These are phyloP conservation scores for Malus sylvestris DNA, from an alignment of 306 rosid genomes.

Conservation along the genomic window DNA sequence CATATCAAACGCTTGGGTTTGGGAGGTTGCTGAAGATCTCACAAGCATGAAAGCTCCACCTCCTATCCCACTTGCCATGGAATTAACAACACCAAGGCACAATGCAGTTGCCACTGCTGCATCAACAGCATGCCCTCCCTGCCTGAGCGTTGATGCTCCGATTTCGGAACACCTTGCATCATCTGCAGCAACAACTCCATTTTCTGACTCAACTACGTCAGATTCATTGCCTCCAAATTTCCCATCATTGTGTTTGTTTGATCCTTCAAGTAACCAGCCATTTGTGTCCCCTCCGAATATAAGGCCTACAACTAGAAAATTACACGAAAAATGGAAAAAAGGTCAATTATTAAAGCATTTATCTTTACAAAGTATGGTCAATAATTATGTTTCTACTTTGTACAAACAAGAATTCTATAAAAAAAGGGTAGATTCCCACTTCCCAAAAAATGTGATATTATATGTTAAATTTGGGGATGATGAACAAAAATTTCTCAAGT, in stretches of 20 bases:
- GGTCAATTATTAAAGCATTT: not conserved
- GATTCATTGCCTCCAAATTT: not conserved
- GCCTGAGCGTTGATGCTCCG: slow-evolving; percentile 64
- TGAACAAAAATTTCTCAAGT: too few relatives aligned
- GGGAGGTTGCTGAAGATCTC: slow-evolving; percentile 45
- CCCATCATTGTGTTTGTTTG: slow-evolving; percentile 10
- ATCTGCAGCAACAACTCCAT: slow-evolving; percentile 89
- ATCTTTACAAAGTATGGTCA: not conserved
- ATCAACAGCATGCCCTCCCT: slow-evolving; percentile 92
- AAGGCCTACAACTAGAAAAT: slow-evolving; percentile 40
- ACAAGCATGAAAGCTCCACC: slow-evolving; percentile 85
- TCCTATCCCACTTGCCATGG: slow-evolving; percentile 85
- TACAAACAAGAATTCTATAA: not conserved
- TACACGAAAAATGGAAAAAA: not conserved
- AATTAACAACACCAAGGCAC: slow-evolving; percentile 71
- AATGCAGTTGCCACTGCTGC: slow-evolving; percentile 86
- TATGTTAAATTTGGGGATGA: too few relatives aligned
- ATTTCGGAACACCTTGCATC: slow-evolving; percentile 72
- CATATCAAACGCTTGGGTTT: slow-evolving; percentile 64
- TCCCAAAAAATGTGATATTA: not conserved
- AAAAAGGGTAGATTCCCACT: not conserved
- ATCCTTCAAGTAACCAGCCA: slow-evolving; percentile 19
- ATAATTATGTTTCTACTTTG: not conserved
- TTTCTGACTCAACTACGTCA: slow-evolving; percentile 52
- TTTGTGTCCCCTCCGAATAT: slow-evolving; percentile 23